Conservation (phyloP, 306 rosid genomes). For the Spatholobus suberectus region DNA sequence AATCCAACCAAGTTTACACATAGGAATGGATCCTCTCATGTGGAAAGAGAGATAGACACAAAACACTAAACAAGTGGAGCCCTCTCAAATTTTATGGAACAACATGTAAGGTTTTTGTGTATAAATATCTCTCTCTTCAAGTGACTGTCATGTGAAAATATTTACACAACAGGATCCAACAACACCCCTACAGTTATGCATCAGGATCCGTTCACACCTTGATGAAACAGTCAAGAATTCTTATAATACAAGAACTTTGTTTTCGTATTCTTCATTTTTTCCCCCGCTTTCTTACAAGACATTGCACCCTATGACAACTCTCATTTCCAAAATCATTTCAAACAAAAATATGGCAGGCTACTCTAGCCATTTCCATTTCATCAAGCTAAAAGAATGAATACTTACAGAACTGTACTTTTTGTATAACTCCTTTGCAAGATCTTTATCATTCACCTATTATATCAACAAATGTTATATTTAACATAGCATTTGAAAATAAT, state of each 20-base stretch:
- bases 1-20: neutral
- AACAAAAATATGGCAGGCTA: constrained; percentile 22
- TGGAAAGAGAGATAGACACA: neutral
- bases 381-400: constrained; percentile 37
- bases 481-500: constrained; percentile 31
- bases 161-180: neutral
- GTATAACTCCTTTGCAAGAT: constrained; percentile 89
- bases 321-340: constrained; percentile 11
- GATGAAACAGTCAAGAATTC: neutral
- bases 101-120: neutral
- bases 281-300: neutral
- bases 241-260: neutral
- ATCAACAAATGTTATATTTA: constrained; percentile 47
- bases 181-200: neutral
- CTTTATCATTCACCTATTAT: constrained; percentile 85
- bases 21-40: no score
- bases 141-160: neutral
- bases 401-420: constrained; percentile 95
- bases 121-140: no score
- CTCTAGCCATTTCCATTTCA: constrained; percentile 30
- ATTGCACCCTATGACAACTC: neutral
- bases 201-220: neutral
- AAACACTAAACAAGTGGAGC: neutral
- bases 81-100: neutral
- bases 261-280: neutral